Conservation (phyloP, 441 rosid genomes). For the Aleurites moluccanus region DNA sequence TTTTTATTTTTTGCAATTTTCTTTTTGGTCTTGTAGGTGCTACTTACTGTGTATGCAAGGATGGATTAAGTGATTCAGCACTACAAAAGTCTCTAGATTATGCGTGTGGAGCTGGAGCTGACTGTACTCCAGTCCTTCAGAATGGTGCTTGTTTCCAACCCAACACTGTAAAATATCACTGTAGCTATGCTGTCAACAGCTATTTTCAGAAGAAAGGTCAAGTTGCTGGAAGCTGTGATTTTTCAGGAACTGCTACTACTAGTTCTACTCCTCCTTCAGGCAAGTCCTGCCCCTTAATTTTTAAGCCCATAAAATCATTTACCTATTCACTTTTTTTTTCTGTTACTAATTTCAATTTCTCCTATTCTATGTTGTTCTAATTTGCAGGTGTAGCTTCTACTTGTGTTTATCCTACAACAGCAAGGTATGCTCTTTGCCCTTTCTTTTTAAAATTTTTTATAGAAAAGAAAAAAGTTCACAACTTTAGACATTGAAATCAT, state of each 20-base stretch:
- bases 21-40: conserved; percentile 48
- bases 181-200: conserved; percentile 89
- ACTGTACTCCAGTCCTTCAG: conserved; percentile 61
- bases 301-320: not conserved
- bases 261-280: conserved; percentile 55
- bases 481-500: not conserved
- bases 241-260: conserved; percentile 57
- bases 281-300: conserved; percentile 22
- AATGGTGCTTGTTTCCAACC: conserved; percentile 77
- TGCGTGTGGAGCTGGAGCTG: conserved; percentile 97
- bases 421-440: conserved; percentile 45
- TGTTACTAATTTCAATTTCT: not conserved
- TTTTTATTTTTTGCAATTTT: too few species aligned
- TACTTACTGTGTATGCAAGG: conserved; percentile 77
- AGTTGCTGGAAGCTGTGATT: conserved; percentile 64
- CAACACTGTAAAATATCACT: conserved; percentile 83
- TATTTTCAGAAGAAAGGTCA: conserved; percentile 78
- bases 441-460: not conserved
- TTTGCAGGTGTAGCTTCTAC: conserved; percentile 51
- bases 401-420: conserved; percentile 64
- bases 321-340: conserved; percentile 8
- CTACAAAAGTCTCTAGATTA: conserved; percentile 78
- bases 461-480: not conserved
- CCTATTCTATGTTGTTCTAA: conserved; percentile 11
- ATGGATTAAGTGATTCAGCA: conserved; percentile 48